Conservation (phyloP, 2,329 filamentous ascomycete species). For the Grosmannia huntii region DNA sequence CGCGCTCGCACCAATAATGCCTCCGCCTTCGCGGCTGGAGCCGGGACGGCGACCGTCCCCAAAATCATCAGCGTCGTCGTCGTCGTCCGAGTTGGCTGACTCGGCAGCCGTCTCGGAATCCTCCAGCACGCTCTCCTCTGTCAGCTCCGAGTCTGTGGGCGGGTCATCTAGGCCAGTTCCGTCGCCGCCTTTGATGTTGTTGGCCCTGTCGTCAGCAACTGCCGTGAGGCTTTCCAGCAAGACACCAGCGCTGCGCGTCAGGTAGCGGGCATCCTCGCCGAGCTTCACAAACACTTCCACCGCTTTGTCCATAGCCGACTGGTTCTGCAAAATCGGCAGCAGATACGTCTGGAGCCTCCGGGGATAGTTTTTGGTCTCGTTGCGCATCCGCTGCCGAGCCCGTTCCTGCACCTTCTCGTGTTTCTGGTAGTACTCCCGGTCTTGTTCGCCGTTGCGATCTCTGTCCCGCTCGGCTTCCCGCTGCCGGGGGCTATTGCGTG, state of each 20-base stretch:
- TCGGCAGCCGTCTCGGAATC: conserved; percentile 8
- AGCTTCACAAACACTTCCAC: conserved; percentile 11
- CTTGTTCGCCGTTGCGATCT: conserved; percentile 6
- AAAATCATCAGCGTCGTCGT: background rate
- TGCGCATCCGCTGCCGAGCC: conserved; percentile 7
- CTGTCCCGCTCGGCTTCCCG: conserved; percentile 7
- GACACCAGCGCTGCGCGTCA: conserved; percentile 7
- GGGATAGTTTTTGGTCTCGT: conserved; percentile 6
- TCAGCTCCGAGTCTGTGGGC: conserved; percentile 1
- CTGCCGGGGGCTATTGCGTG: background rate
- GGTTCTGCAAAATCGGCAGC: conserved; percentile 9
- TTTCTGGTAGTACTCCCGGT: background rate
- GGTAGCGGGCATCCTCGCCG: conserved; percentile 10
- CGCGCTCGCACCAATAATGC: background rate
- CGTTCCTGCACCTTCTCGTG: background rate
- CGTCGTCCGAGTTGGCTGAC: conserved; percentile 3
- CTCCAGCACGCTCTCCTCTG: conserved; percentile 7
- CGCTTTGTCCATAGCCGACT: conserved; percentile 10
- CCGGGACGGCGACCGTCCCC: background rate
- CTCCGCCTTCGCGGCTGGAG: background rate
- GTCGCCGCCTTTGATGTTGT: background rate
- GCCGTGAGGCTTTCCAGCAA: conserved; percentile 10
- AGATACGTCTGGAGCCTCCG: conserved; percentile 9
- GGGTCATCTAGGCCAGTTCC: conserved; percentile 7
- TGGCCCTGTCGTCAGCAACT: conserved; percentile 7